phyloP scores from a whole-genome alignment of 73 alveolate genomes.

The Symbiodinium pilosum region DNA sequence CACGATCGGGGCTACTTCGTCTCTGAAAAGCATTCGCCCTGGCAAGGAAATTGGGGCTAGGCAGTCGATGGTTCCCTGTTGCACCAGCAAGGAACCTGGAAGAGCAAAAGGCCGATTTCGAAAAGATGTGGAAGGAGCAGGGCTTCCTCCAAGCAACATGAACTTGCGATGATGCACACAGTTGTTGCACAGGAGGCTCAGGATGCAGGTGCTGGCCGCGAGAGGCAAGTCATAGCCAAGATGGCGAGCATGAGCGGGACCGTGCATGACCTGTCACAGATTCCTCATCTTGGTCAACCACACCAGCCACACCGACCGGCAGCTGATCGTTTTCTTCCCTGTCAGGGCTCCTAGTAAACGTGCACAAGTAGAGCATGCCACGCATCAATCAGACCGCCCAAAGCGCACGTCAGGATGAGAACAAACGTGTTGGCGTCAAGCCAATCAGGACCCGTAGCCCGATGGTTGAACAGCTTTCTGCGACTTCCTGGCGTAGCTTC shows the following conservation, averaged over 20 bases:
- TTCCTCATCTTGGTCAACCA: constrained; percentile 83
- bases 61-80: no score
- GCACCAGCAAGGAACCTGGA: constrained; percentile 39
- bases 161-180: no score
- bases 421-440: constrained; percentile 92
- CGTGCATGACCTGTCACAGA: constrained; percentile 8
- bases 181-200: constrained; percentile 33
- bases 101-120: constrained; percentile 86
- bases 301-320: not conserved
- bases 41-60: not conserved
- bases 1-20: constrained; percentile 88
- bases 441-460: constrained; percentile 60
- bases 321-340: constrained; percentile 87
- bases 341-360: not conserved
- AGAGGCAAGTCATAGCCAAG: constrained; percentile 13
- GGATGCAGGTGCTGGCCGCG: constrained; percentile 56
- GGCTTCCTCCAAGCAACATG: no score
- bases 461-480: not conserved
- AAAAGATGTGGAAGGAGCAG: constrained; percentile 66
- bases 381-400: not conserved
- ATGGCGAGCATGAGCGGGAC: no score
- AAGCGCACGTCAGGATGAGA: constrained; percentile 38
- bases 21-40: not conserved
- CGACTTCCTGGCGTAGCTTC: no score
- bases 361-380: no score